Evolutionary conservation across 2,329 filamentous ascomycete genomes (phyloP), one percentile per base, ranked within the genome.

Genomic region (Sporothrix schenckii): DNA sequence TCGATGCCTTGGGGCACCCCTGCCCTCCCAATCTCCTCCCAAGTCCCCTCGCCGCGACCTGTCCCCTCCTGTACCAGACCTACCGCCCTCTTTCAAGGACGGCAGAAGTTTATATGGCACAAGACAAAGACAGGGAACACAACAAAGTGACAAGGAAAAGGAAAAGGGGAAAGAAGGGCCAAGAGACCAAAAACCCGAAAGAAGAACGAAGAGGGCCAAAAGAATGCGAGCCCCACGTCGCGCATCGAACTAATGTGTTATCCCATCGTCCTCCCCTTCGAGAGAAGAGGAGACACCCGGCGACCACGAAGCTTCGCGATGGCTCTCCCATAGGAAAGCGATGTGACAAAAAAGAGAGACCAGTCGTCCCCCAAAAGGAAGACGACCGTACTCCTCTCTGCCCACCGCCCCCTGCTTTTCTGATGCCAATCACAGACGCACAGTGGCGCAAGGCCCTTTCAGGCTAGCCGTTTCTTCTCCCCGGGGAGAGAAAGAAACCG

Each of bases 231-330:
- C 71, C 63, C 73, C 70, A 74, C 73, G 73, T 74, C 73, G 69
- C 73, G 73, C 73, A 74, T 74, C 72, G 73, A 74, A 74, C 73
- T 74, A 24, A 74, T 69, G 67, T 74, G 73, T 73, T 73, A 65
- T 69, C 72, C 24, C 14, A 21, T n/a, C 49, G 16, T 2, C 34
- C 56, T 44, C 54, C 49, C 39, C 39, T 10, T 13, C 14, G n/a
- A 24, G 4, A 9, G 9, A 30, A 41, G 19, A 1, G 27, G 14
- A 3, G 14, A 24, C 3, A 56, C 27, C 60, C 34, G 41, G 49
- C 63, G 69, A 72, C 72, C 73, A 74, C 73, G 39, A 74, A 74
- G 72, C 73, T 74, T 74, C 73, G 72, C 72, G 72, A 73, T 70
- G 73, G 72, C 73, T 61, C 73, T 74, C 73, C 73, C 73, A 74